These are phyloP conservation scores for Penicillium sp. DNA, from an alignment of 2,329 filamentous ascomycete genomes.

Conservation along the genomic window DNA sequence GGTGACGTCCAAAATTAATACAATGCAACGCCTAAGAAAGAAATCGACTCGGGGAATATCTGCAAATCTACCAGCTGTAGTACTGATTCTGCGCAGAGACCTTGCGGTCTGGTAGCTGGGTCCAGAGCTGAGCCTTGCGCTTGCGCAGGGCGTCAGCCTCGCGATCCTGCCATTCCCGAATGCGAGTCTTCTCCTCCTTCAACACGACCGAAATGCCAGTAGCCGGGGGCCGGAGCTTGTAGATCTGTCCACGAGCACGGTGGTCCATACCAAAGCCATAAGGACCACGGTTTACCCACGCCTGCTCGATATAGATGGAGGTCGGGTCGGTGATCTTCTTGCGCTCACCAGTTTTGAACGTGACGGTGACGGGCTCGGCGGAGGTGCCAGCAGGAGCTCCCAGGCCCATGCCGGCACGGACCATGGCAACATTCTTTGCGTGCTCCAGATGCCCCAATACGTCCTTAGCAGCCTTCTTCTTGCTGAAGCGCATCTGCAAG, in stretches of 20 bases:
- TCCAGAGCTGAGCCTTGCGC: slow-evolving; percentile 77
- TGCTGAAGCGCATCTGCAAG: slow-evolving; percentile 90
- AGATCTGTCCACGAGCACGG: slow-evolving; percentile 73
- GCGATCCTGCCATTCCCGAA: slow-evolving; percentile 77
- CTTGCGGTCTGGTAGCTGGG: slow-evolving; percentile 82
- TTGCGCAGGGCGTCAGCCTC: slow-evolving; percentile 77
- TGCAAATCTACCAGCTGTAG: slow-evolving; percentile 75
- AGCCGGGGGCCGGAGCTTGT: slow-evolving; percentile 69
- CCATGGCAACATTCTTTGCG: slow-evolving; percentile 79
- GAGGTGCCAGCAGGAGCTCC: slow-evolving; percentile 33
- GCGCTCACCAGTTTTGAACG: slow-evolving; percentile 74
- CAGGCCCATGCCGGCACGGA: slow-evolving; percentile 82
- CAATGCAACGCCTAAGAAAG: slow-evolving; percentile 34
- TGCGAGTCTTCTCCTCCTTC: slow-evolving; percentile 90
- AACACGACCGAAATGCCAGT: slow-evolving; percentile 79
- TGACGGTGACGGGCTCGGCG: slow-evolving; percentile 60
- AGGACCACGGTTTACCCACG: slow-evolving; percentile 83
- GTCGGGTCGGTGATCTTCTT: slow-evolving; percentile 73
- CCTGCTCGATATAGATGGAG: slow-evolving; percentile 87
- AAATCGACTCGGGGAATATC: neutral
- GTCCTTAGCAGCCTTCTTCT: slow-evolving; percentile 87
- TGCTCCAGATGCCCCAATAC: slow-evolving; percentile 77
- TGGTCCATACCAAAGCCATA: slow-evolving; percentile 66
- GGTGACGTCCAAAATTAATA: slow-evolving; percentile 32
- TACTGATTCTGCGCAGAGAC: slow-evolving; percentile 85